These are phyloP conservation scores for Gastrodia elata DNA, from an alignment of 106 monocot genomes.

Conservation along the genomic window DNA sequence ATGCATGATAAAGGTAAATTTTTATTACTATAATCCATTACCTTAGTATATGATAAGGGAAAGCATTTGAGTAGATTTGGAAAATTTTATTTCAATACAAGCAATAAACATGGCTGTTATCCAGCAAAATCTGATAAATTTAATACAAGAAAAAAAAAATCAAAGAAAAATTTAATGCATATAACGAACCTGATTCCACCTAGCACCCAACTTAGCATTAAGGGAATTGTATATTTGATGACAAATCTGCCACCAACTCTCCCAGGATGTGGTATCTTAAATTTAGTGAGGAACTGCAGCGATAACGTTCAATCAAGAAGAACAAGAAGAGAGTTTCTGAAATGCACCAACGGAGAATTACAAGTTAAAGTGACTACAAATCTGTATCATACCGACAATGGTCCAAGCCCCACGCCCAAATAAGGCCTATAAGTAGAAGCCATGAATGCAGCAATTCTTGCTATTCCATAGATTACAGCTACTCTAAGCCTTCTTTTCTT, in stretches of 20 bases:
- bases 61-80: neutral
- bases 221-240: slow-evolving; percentile 78
- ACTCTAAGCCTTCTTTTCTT: slow-evolving; percentile 86
- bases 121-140: neutral
- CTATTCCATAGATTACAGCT: slow-evolving; percentile 81
- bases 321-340: neutral
- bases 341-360: neutral
- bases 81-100: neutral
- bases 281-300: slow-evolving; percentile 72
- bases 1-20: neutral
- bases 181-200: slow-evolving; percentile 80
- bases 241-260: slow-evolving; percentile 94
- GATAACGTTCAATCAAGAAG: neutral
- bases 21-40: neutral
- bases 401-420: slow-evolving; percentile 90
- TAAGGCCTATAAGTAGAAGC: slow-evolving; percentile 95
- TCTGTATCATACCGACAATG: slow-evolving; percentile 70
- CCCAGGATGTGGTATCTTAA: slow-evolving; percentile 95
- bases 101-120: neutral
- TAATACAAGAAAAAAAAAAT: neutral
- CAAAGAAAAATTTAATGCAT: slow-evolving; percentile 1
- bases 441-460: slow-evolving; percentile 97
- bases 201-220: slow-evolving; percentile 92
- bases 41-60: neutral
- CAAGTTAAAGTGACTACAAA: neutral